Evolutionary conservation across 108 stramenopile species (phyloP).

Genomic region (Cyclotella baltica): DNA sequence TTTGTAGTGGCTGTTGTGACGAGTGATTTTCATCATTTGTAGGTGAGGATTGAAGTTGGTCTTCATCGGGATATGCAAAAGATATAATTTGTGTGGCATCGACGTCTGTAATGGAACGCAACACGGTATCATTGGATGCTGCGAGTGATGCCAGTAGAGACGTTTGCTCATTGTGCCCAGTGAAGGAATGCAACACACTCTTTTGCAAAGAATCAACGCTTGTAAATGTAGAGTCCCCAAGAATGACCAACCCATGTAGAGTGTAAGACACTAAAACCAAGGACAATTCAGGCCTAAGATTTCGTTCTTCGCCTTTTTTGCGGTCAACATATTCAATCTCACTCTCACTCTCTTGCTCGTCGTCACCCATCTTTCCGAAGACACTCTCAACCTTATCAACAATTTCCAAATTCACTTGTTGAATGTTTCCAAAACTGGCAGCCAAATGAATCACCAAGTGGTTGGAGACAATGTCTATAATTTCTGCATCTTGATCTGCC

Average conservation of each 20-base stretch:
- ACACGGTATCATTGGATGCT: neutral
- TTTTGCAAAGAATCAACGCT: neutral
- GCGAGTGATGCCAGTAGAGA: neutral
- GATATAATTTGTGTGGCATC: neutral
- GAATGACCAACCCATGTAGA: neutral
- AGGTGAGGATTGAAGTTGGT: too few relatives aligned
- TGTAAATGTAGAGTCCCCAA: neutral
- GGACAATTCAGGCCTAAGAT: neutral
- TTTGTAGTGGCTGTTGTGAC: neutral
- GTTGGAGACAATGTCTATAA: neutral
- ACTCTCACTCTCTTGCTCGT: neutral
- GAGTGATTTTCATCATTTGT: neutral
- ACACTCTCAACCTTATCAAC: slow-evolving; percentile 1
- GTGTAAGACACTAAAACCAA: neutral
- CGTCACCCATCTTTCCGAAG: neutral
- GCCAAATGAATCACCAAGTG: neutral
- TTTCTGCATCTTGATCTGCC: neutral
- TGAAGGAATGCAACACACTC: neutral
- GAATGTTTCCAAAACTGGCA: neutral
- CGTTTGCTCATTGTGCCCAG: neutral
- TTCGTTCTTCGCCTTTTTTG: neutral
- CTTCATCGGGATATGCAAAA: neutral
- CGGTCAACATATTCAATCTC: too few relatives aligned
- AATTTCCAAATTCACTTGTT: neutral
- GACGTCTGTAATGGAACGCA: slow-evolving; percentile 14